Conservation (phyloP, 2,329 filamentous ascomycete genomes). For the Talaromyces funiculosus region DNA sequence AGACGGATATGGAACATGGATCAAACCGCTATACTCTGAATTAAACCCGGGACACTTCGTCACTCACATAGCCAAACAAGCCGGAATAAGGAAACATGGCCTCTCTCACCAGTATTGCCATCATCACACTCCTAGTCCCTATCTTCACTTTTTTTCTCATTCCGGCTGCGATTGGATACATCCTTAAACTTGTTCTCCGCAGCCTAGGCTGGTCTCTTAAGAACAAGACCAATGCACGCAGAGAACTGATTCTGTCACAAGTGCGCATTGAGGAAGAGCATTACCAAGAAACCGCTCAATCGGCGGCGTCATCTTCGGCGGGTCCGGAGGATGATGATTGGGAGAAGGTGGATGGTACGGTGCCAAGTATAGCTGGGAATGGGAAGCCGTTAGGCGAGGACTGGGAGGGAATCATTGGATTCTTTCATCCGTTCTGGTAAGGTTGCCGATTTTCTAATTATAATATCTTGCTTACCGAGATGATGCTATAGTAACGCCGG, state of each 20-base stretch:
- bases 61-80: not conserved
- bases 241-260: slow-evolving; percentile 48
- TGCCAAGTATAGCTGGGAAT: slow-evolving; percentile 41
- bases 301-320: slow-evolving; percentile 12
- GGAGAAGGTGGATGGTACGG: slow-evolving; percentile 60
- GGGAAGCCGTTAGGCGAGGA: slow-evolving; percentile 47
- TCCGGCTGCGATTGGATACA: slow-evolving; percentile 28
- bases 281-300: slow-evolving; percentile 23
- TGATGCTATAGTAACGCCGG: slow-evolving; percentile 71
- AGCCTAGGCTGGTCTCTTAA: slow-evolving; percentile 56
- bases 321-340: slow-evolving; percentile 57
- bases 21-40: not conserved
- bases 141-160: slow-evolving; percentile 30
- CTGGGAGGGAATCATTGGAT: slow-evolving; percentile 83
- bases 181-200: slow-evolving; percentile 34
- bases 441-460: not conserved
- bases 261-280: slow-evolving; percentile 43
- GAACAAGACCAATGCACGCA: slow-evolving; percentile 59
- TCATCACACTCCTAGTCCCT: slow-evolving; percentile 29
- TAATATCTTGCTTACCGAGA: slow-evolving; percentile 71
- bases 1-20: slow-evolving; percentile 12
- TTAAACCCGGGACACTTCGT: not conserved
- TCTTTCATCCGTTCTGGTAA: slow-evolving; percentile 97
- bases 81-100: slow-evolving; percentile 26
- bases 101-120: slow-evolving; percentile 27